Base-by-base conservation (phyloP, 2,329 filamentous ascomycete genomes). In the Scytalidium lignicola region DNA sequence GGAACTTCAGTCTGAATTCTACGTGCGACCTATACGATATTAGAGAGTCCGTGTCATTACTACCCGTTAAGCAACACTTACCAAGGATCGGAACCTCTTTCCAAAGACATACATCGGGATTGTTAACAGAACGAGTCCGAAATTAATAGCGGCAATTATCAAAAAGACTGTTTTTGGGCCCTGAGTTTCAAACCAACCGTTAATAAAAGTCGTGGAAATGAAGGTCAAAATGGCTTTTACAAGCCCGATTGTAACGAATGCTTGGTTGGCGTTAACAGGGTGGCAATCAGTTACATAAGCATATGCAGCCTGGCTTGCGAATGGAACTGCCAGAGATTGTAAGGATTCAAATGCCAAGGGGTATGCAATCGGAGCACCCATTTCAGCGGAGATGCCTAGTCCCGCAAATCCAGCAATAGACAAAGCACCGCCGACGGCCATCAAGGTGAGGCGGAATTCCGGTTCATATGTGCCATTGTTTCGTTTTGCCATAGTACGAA, bases 381-480 rank as follows among this genome's bases (percentile, higher is more conserved):
- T 58, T n/a, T 17, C 19, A 3, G 62, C 58, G 9, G 57, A 63
- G 46, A 66, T 58, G 0, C 68, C 67, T 41, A 69, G 70, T n/a
- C 67, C 67, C 1, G 69, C 53, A 44, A 69, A 67, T 0, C 66
- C 67, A 1, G 61, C 57, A 0, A 10, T 26, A 6, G 23, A 26
- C 10, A 26, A 26, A 1, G 85, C 74, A 28, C 96, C 84, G 0
- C 91, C 92, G 2, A 85, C 69, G 0, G 83, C 88, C 92, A 97
- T 96, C 15, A 58, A 19, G 9, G 18, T 13, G 12, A 48, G 41
- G 1, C 40, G 39, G 39, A 29, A 43, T 29, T 48, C 46, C 5
- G 46, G 46, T 48, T 48, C 46, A 43, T 43, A 48, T 9, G 43
- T 39, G 13, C 46, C 46, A 9, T 37, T 22, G 17, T 48, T 48